Evolutionary conservation across 257 asterid genomes (phyloP), one percentile per base, ranked within the genome.

Genomic region (Gentiana straminea): DNA sequence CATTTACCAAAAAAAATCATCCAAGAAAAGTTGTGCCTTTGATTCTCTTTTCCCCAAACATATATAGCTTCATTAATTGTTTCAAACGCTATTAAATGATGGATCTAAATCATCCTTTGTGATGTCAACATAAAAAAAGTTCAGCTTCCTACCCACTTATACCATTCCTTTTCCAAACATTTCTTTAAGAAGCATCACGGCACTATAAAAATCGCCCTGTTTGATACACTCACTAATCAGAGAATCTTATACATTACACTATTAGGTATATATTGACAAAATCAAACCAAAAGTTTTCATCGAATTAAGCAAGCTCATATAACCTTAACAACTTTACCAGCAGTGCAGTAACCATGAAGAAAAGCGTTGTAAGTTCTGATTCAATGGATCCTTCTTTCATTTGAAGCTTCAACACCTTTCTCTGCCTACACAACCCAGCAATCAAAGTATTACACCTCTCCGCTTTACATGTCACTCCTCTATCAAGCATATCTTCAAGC

Each of bases 391-490:
- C 55, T 46, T 68, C 69, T 71, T 24, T 81, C 84, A 86, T 79
- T 77, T 61, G 91, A 52, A 12, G 65, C 43, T 77, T 61, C 61
- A 32, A 37, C 59, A 71, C 62, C 54, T 71, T 76, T 68, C 65
- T 64, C 62, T 62, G 69, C 58, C 37, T 69, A 52, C 91, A 86
- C 50, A 84, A 67, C 49, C 95, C 94, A 58, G 80, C 70, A 49
- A 84, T 72, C 70, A 86, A 63, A 65, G 80, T 86, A 62, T 86
- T 86, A 62, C 79, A 84, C 0, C 89, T 84, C 57, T 81, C 91
- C 8, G 76, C 84, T 61, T 78, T 84, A 64, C 79, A 68, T 0
- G 72, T 62, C 33, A 86, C 68, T 37, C 88, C 83, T 60, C 75
- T 75, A 52, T 60, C 73, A n/a, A 65, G 73, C 83, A 88, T 84